Base-by-base conservation (phyloP, 1,284 basidiomycete species). In the Apiotrichum sp. region DNA sequence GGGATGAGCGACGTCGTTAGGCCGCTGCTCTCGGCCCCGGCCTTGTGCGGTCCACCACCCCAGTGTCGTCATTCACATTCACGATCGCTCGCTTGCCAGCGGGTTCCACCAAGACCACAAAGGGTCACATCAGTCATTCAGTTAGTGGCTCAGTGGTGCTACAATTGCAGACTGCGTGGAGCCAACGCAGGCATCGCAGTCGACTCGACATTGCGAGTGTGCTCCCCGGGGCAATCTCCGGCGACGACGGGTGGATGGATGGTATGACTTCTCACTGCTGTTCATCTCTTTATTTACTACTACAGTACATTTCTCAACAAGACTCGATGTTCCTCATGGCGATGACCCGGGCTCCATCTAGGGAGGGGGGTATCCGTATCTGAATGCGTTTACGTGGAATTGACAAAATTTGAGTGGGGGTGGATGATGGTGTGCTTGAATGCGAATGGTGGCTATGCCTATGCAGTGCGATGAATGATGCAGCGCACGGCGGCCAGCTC, bases 301-400 rank as follows among this genome's bases (percentile, higher is more conserved):
- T 55, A 55, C 54, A 47, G 33, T 55, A 55, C 54, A 55, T 32
- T 36, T 35, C 34, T 22, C 33, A 22, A 47, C 34, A 35, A 14
- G 45, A 33, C 11, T 11, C 38, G 34, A 11, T 34, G 35, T 8
- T 32, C 5, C 32, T 7, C 11, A n/a, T 50, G 13, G 31, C 16
- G 47, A 40, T 22, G 38, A 39, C 47, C 47, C 47, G n/a, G 38
- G 38, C 47, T 38, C 47, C 38, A 36, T 52, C 50, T 52, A 52
- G 22, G 36, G 10, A 10, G 47, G 1, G 47, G 47, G 38, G 38
- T 49, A 40, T 49, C 46, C 29, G 14, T 10, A 44, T 11, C 39
- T 8, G 13, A 16, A 56, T 56, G 55, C 55, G 55, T 42, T 56
- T 56, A 56, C 55, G 55, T 56, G 43, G 33, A 16, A 29, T 34